Conservation (phyloP, 1,139 yeast species). For the Taphrina communis region DNA sequence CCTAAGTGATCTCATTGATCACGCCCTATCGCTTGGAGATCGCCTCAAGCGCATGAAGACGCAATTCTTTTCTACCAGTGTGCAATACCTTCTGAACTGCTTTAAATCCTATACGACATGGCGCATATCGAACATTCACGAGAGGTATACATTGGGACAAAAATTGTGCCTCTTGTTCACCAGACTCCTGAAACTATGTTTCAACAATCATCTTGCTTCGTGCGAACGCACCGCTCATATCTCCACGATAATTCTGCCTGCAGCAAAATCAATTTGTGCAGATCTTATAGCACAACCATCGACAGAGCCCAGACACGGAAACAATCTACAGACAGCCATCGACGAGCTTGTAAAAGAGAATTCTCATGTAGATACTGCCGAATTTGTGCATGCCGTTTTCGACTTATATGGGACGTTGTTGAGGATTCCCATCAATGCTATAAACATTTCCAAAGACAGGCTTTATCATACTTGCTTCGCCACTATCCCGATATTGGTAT, state of each 20-base stretch:
- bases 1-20: neutral
- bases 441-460: neutral
- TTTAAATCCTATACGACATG: slow-evolving; percentile 11
- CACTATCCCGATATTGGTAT: neutral
- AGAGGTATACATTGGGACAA: neutral
- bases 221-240: neutral
- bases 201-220: neutral
- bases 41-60: neutral
- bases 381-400: neutral
- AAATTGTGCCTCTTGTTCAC: slow-evolving; percentile 6
- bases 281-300: neutral
- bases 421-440: neutral
- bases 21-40: slow-evolving; percentile 14
- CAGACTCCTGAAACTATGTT: neutral
- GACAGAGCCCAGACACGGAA: neutral
- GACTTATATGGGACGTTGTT: neutral
- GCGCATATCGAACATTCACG: neutral
- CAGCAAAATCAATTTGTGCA: neutral
- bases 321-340: neutral
- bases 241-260: neutral
- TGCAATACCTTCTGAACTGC: neutral
- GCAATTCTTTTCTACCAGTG: slow-evolving; percentile 1
- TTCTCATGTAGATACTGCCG: neutral
- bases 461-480: slow-evolving; percentile 1
- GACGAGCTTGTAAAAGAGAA: neutral